Conservation (phyloP, 352 stramenopile genomes). For the Phytopythium helicoides region DNA sequence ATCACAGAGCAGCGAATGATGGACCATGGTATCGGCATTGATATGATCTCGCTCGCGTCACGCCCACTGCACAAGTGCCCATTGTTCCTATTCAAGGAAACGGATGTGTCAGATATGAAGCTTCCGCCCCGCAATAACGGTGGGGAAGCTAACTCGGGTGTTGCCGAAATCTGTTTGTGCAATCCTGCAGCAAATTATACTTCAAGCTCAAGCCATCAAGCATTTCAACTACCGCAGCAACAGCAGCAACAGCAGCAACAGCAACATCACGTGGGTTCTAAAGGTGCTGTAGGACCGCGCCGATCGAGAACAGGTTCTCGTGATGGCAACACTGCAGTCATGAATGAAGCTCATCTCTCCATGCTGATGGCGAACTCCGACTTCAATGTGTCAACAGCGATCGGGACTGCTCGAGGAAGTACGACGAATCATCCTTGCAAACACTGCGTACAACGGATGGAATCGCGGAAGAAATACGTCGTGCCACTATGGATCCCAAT, state of each 20-base stretch:
- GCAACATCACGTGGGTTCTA: slow-evolving; percentile 18
- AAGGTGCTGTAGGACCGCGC: slow-evolving; percentile 27
- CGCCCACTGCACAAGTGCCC: slow-evolving; percentile 97
- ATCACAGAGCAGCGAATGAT: slow-evolving; percentile 99
- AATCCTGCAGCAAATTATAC: slow-evolving; percentile 15
- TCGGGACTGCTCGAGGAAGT: slow-evolving; percentile 7
- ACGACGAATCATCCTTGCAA: slow-evolving; percentile 54
- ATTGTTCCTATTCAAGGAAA: slow-evolving; percentile 96
- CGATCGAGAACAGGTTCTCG: slow-evolving; percentile 41
- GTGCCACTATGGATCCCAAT: slow-evolving; percentile 79
- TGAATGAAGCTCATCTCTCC: neutral
- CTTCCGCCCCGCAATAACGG: slow-evolving; percentile 33
- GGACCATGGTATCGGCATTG: slow-evolving; percentile 99
- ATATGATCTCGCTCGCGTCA: slow-evolving; percentile 94
- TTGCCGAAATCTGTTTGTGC: slow-evolving; percentile 45
- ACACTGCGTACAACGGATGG: slow-evolving; percentile 55
- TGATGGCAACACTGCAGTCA: slow-evolving; percentile 15
- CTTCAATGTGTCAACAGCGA: slow-evolving; percentile 21
- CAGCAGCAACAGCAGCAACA: too few relatives aligned
- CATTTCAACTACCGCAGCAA: neutral
- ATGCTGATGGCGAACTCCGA: slow-evolving; percentile 13
- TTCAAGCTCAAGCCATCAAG: slow-evolving; percentile 5
- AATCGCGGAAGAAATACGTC: slow-evolving; percentile 67
- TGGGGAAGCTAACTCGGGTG: slow-evolving; percentile 6
- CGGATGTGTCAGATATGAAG: slow-evolving; percentile 61